Evolutionary conservation across 352 stramenopile species (phyloP), one percentile per base, ranked within the genome.

Genomic region (Phytophthora melonis): DNA sequence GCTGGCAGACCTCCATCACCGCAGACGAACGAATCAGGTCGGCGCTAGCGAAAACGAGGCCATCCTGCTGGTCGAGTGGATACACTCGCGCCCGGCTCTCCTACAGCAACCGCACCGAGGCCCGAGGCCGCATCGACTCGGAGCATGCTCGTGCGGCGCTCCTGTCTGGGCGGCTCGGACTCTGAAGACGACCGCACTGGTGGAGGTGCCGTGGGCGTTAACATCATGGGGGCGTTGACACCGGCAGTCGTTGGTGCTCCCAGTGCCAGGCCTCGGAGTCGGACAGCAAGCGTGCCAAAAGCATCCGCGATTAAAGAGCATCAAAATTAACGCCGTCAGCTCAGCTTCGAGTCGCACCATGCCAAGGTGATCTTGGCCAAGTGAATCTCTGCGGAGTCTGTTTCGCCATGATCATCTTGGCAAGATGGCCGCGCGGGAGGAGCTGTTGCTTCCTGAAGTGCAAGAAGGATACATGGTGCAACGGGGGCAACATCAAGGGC

Each of bases 41-140:
- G 27, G 27, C 27, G 21, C 36, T 32, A 43, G 56, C 64, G 64
- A 66, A 72, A 72, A 72, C 56, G 36, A 72, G 65, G 49, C 27
- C 13, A n/a, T 3, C 9, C 34, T 62, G 25, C 66, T 72, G 66
- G 58, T 72, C 66, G 66, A 57, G 66, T 52, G 57, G 66, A 66
- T 32, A 41, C 34, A 41, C 34, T n/a, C 8, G 19, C 14, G 19
- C 56, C 65, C 36, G 65, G 65, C 65, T 72, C 65, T 72, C 47
- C 41, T n/a, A 49, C 41, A 13, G 36, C 10, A 18, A 45, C 36
- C 9, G 36, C 36, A 32, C 27, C 27, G 27, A 32, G 6, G 30
- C 8, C 1, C 30, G 30, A 34, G 30, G 5, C 6, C 8, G 30
- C 30, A 34, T 34, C 30, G 30, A 34, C 30, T 34, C 30, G 30